Base-by-base conservation (phyloP, 352 stramenopile species). In the Phytophthora multivora region DNA sequence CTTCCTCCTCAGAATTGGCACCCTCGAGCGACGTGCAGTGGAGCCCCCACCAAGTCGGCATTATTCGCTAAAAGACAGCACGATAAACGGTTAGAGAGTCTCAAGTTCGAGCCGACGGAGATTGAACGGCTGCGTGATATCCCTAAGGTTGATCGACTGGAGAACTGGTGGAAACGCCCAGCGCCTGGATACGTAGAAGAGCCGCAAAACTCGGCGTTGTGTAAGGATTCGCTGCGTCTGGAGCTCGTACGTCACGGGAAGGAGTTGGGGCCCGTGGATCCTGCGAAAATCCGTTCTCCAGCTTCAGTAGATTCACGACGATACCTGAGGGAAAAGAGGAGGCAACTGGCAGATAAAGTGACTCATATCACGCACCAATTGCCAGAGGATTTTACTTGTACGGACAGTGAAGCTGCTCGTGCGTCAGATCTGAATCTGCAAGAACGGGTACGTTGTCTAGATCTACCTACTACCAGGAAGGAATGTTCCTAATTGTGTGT, bases 81-180 rank as follows among this genome's bases (percentile, higher is more conserved):
- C 1, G 69, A 74, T 15, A 71, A 63, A 21, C 71, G 64, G 4
- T 46, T 69, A 7, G 79, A 69, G 21, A 83, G 64, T 45, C 67
- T 89, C 11, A 71, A 73, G 54, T 89, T 88, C 56, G 73, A 90
- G 31, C 77, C 78, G 12, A 60, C 51, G 2, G 78, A 89, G 50
- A 74, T 89, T 52, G 68, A 79, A 63, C 59, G 79, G 0, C 56
- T 88, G 7, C 33, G 41, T 6, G 77, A 88, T 33, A 85, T 86
- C 31, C 82, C 82, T 18, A 86, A 80, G 28, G 59, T 66, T 0
- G 40, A 69, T 3, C 54, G 84, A 21, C 65, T 89, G 6, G 19
- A 50, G 6, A 56, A 71, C 36, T 93, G 84, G 84, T 93, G 84
- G 84, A 86, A 68, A 21, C 57, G 63, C 11, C 63, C 73, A 19